Evolutionary conservation across 1,284 basidiomycete genomes (phyloP).

Genomic region (Malassezia arunalokei): DNA sequence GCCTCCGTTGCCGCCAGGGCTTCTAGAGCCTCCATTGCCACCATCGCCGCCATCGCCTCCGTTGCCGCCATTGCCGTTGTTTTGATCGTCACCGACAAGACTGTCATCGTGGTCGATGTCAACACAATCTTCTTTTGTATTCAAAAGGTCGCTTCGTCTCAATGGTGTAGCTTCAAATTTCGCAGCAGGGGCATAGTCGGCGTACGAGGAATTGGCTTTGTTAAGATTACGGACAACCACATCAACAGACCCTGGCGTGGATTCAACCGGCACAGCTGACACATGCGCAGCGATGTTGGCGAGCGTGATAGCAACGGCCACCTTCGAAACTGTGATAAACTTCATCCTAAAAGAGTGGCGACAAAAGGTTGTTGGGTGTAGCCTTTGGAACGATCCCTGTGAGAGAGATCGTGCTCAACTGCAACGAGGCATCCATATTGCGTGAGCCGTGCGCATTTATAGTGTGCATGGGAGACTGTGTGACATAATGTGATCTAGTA

Average conservation of each 20-base stretch:
- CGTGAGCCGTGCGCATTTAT: too few relatives aligned
- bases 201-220: too few relatives aligned
- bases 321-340: slow-evolving; percentile 8
- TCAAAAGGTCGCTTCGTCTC: not conserved
- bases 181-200: too few relatives aligned
- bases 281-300: not conserved
- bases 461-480: too few relatives aligned
- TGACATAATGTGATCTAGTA: too few relatives aligned
- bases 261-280: not conserved
- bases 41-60: slow-evolving; percentile 1
- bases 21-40: slow-evolving; percentile 2
- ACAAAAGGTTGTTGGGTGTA: too few relatives aligned
- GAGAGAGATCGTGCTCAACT: too few relatives aligned
- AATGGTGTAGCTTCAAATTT: too few relatives aligned
- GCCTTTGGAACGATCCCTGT: too few relatives aligned
- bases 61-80: not conserved
- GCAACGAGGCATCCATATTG: too few relatives aligned
- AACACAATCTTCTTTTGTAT: not conserved
- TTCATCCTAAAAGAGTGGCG: slow-evolving; percentile 3
- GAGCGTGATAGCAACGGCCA: slow-evolving; percentile 7
- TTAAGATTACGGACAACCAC: too few relatives aligned
- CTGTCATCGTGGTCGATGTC: slow-evolving; percentile 2
- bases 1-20: not conserved
- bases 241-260: not conserved
- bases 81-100: not conserved